Base-by-base conservation (phyloP, 345 rosid species). In the Orychophragmus violaceus region DNA sequence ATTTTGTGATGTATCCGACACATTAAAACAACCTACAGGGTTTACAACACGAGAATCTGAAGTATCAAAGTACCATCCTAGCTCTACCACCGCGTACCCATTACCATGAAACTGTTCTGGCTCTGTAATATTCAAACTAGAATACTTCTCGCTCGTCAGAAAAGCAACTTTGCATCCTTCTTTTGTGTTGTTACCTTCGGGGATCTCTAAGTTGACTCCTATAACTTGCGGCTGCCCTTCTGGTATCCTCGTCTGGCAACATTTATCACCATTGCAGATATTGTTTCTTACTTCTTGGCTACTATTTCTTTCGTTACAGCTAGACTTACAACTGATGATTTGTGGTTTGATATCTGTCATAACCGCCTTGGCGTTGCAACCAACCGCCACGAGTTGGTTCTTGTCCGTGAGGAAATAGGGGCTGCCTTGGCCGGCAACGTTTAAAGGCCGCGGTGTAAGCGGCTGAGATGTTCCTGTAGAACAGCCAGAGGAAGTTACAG, bases 221-320 rank as follows among this genome's bases (percentile, higher is more conserved):
- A 73, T 57, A 1, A 41, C 68, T 59, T 73, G 72, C 0, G 41
- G 51, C 78, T 51, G 0, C 21, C 66, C 70, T 17, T 44, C 46
- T 0, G 84, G 78, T 49, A 84, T 69, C 4, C 77, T 14, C 5
- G 77, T 73, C 18, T 85, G 80, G 14, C 89, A 84, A 36, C 86
- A 84, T 7, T 80, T 80, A 3, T 74, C 25, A 2, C 83, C 83
- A 28, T 48, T 32, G 76, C 83, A 84, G 0, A 56, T 27, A 3
- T 62, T 64, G 5, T 79, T 74, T 61, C 53, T 67, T 0, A 35
- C 63, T 30, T 23, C 24, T 18, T 16, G 37, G 57, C 51, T 74
- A 17, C 45, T 37, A 4, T 52, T 59, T 67, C 30, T 65, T 1
- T 33, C 24, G 23, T 68, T 56, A 37, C 87, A 85, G 4, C 45